Base-by-base conservation (phyloP, 495 filamentous ascomycete genomes). In the Evernia prunastri region DNA sequence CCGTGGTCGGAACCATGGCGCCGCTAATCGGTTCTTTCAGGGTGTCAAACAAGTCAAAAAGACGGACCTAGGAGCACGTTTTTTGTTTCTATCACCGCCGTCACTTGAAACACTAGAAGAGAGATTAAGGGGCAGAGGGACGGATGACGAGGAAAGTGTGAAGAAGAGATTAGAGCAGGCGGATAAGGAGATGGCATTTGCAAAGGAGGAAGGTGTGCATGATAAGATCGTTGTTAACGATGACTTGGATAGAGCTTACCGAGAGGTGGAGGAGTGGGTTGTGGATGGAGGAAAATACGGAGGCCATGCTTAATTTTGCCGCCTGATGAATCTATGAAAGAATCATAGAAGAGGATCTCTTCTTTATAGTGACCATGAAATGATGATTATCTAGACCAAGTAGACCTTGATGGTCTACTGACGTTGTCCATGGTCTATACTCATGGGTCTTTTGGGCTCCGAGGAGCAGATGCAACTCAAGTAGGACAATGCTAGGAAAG, bases 21-120 rank as follows among this genome's bases (percentile, higher is more conserved):
- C 27, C 18, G 61, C 66, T 64, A 13, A 68, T 25, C n/a, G 18
- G 0, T 39, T 29, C 20, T 13, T 39, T 42, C 64, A 87, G 87
- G 94, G 93, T 36, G 92, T 97, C 56, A 97, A 97, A 77, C 94
- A 97, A 78, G 90, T 98, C 64, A 90, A 90, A 72, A 82, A 82
- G 18, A 86, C 87, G 58, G 79, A 84, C 72, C 81, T 95, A 68
- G 79, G 86, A 63, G 89, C 93, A 17, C 86, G 92, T 37, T 96
- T 89, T 73, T 72, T 96, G 60, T 97, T 97, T 73, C 80, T 97
- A 63, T 82, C 87, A 40, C 93, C 94, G 3, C 93, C 89, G 1
- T 87, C 82, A 27, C 72, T 92, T 66, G 86, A 88, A 66, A 82
- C 81, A 35, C 82, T 97, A 53, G 91, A 96, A 75, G 70, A 76